phyloP scores from a whole-genome alignment of 2,329 filamentous ascomycete species.

The Dactylellina haptotyla region DNA sequence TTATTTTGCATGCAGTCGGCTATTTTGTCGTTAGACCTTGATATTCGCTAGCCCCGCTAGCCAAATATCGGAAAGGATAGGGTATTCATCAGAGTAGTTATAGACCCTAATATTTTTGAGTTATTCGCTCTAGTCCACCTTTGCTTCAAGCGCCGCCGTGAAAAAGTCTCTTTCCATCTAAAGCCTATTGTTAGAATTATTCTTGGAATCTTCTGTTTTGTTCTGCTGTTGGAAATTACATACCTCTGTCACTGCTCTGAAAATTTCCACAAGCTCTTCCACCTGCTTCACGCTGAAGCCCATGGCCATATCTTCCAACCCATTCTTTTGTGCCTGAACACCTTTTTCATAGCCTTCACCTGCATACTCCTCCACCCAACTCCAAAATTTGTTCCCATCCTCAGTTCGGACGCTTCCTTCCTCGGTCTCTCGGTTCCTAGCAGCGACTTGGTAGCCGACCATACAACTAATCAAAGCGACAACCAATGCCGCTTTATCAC shows the following conservation, averaged over 20 bases:
- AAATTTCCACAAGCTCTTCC: slow-evolving; percentile 84
- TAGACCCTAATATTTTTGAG: not conserved
- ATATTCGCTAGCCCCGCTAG: no score
- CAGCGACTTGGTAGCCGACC: slow-evolving; percentile 86
- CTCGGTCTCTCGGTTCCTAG: slow-evolving; percentile 74
- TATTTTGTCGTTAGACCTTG: no score
- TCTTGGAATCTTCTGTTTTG: not conserved
- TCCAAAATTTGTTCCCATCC: slow-evolving; percentile 80
- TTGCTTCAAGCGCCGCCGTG: slow-evolving; percentile 20
- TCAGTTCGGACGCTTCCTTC: slow-evolving; percentile 59
- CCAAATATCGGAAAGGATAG: no score
- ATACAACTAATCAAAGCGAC: slow-evolving; percentile 86
- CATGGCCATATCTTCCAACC: slow-evolving; percentile 79
- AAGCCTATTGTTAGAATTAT: slow-evolving; percentile 1
- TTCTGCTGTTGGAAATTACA: slow-evolving; percentile 57
- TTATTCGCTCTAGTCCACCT: not conserved
- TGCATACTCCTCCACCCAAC: slow-evolving; percentile 90
- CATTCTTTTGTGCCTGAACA: slow-evolving; percentile 73
- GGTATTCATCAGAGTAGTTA: no score
- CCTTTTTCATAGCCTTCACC: slow-evolving; percentile 80
- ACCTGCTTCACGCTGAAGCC: slow-evolving; percentile 78
- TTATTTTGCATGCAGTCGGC: no score
- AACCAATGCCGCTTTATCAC: slow-evolving; percentile 88
- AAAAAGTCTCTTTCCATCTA: slow-evolving; percentile 51
- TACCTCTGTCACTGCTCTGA: slow-evolving; percentile 86